Conservation (phyloP, 768 basidiomycete species). For the Pisolithus sp. region DNA sequence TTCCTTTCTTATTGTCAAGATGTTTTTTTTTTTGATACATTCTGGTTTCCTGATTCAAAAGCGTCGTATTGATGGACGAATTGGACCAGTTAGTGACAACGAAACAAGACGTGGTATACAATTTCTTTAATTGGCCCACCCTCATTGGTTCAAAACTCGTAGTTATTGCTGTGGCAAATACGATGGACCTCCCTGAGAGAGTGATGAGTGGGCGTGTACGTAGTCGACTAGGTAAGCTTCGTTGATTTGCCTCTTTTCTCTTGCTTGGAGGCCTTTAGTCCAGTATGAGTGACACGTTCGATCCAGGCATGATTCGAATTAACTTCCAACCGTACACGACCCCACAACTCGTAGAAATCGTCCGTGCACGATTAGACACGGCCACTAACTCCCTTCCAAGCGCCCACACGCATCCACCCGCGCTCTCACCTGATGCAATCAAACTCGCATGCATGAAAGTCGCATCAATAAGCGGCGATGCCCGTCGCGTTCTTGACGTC, state of each 20-base stretch:
- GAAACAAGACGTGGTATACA: conserved; percentile 98
- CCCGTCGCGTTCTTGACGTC: conserved; percentile 86
- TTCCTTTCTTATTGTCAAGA: conserved; percentile 1
- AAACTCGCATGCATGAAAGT: conserved; percentile 80
- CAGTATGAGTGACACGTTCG: not conserved
- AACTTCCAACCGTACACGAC: conserved; percentile 88
- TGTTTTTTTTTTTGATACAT: not conserved
- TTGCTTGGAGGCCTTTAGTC: too few relatives aligned
- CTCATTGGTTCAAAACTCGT: conserved; percentile 81
- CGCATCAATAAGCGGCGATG: conserved; percentile 85
- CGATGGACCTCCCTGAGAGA: conserved; percentile 95
- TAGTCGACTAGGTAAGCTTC: conserved; percentile 72
- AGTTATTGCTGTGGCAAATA: conserved; percentile 95
- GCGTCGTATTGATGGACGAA: conserved; percentile 97
- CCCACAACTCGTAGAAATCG: conserved; percentile 75
- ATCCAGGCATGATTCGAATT: conserved; percentile 78
- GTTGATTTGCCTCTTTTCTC: not conserved
- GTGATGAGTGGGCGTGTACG: conserved; percentile 89
- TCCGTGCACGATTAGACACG: conserved; percentile 69
- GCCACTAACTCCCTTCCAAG: conserved; percentile 43
- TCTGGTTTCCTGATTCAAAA: conserved; percentile 21
- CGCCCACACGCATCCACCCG: conserved; percentile 36
- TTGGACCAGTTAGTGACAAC: conserved; percentile 93
- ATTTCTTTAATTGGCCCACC: conserved; percentile 99
- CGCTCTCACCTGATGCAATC: conserved; percentile 66